Conservation (phyloP, 495 filamentous ascomycete species). For the Penicillium angulare region DNA sequence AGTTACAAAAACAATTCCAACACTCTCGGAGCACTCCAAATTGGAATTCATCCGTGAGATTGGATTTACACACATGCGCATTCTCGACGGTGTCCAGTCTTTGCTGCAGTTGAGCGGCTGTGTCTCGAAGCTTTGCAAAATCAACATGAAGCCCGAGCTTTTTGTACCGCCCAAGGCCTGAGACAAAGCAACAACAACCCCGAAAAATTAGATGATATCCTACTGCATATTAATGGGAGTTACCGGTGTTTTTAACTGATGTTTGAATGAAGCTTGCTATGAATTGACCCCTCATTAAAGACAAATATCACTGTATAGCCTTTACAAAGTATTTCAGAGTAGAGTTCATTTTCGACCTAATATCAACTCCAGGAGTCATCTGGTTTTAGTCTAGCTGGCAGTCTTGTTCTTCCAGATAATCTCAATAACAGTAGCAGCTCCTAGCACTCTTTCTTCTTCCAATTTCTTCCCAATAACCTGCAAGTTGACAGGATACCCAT, state of each 20-base stretch:
- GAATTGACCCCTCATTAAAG: too few species aligned
- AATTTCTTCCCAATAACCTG: slow-evolving; percentile 54
- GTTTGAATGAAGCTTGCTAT: neutral
- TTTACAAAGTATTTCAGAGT: too few species aligned
- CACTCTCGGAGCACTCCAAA: slow-evolving; percentile 87
- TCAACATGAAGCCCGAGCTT: slow-evolving; percentile 92
- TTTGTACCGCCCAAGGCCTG: slow-evolving; percentile 58
- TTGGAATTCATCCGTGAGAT: slow-evolving; percentile 97
- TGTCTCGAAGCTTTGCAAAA: slow-evolving; percentile 81
- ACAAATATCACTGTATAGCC: too few species aligned
- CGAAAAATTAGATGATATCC: slow-evolving; percentile 4
- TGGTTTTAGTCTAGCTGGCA: neutral
- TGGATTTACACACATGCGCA: slow-evolving; percentile 98
- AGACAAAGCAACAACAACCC: slow-evolving; percentile 5
- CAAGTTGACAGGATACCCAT: slow-evolving; percentile 48
- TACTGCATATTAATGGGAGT: slow-evolving; percentile 29
- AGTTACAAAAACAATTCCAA: slow-evolving; percentile 91
- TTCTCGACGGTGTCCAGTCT: slow-evolving; percentile 94
- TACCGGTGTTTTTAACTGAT: slow-evolving; percentile 20
- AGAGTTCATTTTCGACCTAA: too few species aligned
- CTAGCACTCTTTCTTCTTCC: slow-evolving; percentile 54
- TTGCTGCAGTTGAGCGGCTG: slow-evolving; percentile 90
- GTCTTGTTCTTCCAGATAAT: slow-evolving; percentile 24
- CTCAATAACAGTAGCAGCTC: slow-evolving; percentile 43
- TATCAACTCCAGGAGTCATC: too few species aligned